Conservation (phyloP, 2,329 filamentous ascomycete species). For the Colletotrichum lupini region DNA sequence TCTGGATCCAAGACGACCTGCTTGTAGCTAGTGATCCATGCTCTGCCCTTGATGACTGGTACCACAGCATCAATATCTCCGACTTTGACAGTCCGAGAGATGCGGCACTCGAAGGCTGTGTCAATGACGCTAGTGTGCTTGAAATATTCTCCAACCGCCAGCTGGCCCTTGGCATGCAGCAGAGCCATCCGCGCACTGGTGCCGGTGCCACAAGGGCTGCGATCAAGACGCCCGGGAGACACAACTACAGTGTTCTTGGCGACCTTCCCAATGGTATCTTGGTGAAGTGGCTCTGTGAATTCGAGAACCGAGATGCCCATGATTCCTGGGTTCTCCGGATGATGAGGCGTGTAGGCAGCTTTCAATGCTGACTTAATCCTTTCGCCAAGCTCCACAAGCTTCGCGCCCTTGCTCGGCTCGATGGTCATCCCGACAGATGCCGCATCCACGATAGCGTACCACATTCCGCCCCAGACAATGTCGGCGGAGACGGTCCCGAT, state of each 20-base stretch:
- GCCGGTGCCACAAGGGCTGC: constrained; percentile 58
- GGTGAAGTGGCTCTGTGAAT: constrained; percentile 49
- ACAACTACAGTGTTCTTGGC: constrained; percentile 55
- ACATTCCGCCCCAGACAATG: constrained; percentile 59
- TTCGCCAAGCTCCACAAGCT: constrained; percentile 54
- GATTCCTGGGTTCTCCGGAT: constrained; percentile 55
- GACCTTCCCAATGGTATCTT: constrained; percentile 39
- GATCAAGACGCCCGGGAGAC: constrained; percentile 54
- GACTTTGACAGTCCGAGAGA: constrained; percentile 49
- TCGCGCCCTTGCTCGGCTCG: constrained; percentile 43
- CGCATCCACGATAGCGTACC: constrained; percentile 54
- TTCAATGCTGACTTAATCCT: constrained; percentile 54
- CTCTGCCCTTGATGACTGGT: constrained; percentile 52
- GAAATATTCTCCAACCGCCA: constrained; percentile 50
- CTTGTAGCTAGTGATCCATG: constrained; percentile 58
- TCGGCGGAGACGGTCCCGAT: constrained; percentile 53
- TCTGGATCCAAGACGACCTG: constrained; percentile 54
- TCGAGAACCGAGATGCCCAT: constrained; percentile 51
- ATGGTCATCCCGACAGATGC: constrained; percentile 49
- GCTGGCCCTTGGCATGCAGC: constrained; percentile 51
- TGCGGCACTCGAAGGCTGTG: constrained; percentile 50
- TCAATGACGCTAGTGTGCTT: constrained; percentile 54
- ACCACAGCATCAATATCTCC: constrained; percentile 52
- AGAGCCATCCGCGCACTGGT: constrained; percentile 56
- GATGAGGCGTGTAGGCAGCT: constrained; percentile 47